Evolutionary conservation across 768 basidiomycete genomes (phyloP).

Genomic region (Leccinum subgranulosum): DNA sequence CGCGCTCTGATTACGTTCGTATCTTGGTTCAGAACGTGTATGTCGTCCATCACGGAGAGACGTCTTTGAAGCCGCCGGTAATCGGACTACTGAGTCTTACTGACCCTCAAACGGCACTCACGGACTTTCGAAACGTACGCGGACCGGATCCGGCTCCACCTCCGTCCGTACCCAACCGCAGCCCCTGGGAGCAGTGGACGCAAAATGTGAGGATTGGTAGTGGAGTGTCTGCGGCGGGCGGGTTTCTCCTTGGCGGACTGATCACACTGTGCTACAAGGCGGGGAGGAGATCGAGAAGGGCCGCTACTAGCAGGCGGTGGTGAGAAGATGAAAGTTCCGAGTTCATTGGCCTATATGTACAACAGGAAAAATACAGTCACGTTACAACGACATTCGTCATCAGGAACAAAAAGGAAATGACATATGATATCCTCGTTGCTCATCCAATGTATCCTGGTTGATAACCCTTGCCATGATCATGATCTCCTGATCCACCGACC

Average conservation of each 20-base stretch:
- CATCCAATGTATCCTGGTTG: conserved; percentile 30
- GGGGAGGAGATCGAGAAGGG: conserved; percentile 5
- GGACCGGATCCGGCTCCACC: conserved; percentile 39
- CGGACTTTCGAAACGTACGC: conserved; percentile 39
- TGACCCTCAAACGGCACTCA: conserved; percentile 34
- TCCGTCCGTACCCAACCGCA: conserved; percentile 11
- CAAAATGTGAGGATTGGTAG: conserved; percentile 14
- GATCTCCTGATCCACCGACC: conserved; percentile 4
- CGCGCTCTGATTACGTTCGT: conserved; percentile 1
- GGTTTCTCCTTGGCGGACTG: conserved; percentile 36
- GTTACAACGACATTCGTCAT: neutral
- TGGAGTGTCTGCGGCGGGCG: conserved; percentile 30
- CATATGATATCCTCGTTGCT: neutral
- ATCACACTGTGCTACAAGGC: conserved; percentile 16
- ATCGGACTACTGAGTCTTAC: conserved; percentile 48
- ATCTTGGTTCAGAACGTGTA: conserved; percentile 47
- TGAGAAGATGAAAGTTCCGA: neutral
- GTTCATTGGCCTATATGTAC: conserved; percentile 3
- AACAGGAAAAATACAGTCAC: neutral
- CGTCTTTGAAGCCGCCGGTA: conserved; percentile 36
- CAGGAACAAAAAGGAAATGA: neutral
- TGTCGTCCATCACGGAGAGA: conserved; percentile 44
- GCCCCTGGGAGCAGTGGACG: conserved; percentile 12
- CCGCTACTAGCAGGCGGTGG: conserved; percentile 2
- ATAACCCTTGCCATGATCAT: conserved; percentile 18